A percentile compares a stretch with the other conserved stretches of the same genome.
Conservation (phyloP, 2,329 filamentous ascomycete genomes). For the Cladosporium sp. region DNA sequence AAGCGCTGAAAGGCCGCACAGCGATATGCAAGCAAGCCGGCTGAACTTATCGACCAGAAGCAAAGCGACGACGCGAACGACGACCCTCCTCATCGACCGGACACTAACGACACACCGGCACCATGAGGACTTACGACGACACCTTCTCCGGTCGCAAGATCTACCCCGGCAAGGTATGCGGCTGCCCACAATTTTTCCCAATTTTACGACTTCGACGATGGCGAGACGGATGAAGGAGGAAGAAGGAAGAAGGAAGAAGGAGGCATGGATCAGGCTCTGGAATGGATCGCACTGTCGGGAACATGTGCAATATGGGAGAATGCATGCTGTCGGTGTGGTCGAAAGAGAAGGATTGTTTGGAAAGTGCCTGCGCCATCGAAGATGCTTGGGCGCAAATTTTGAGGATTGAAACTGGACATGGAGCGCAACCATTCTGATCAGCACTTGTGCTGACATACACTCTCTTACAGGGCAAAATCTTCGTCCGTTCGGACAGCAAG, state of each 20-base stretch:
- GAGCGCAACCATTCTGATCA: slow-evolving; percentile 3
- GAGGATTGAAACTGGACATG: slow-evolving; percentile 1
- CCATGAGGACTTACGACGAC: slow-evolving; percentile 75
- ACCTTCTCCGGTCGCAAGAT: slow-evolving; percentile 74
- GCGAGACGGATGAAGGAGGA: not conserved
- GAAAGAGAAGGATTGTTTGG: not conserved
- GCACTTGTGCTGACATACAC: slow-evolving; percentile 15
- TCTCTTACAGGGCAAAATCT: slow-evolving; percentile 88
- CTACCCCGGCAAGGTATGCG: slow-evolving; percentile 70
- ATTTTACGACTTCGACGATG: not conserved
- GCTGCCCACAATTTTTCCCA: not conserved
- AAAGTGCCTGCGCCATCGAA: not conserved
- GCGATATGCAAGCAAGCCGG: too few relatives aligned
- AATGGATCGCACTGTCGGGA: slow-evolving; percentile 12
- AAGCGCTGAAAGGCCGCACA: too few relatives aligned
- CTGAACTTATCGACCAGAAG: too few relatives aligned
- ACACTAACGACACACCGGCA: slow-evolving; percentile 37
- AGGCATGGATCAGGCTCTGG: slow-evolving; percentile 17
- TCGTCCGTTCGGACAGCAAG: slow-evolving; percentile 99
- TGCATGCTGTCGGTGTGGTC: not conserved
- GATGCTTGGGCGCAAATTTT: not conserved
- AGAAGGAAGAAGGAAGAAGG: not conserved
- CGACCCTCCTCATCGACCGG: not conserved
- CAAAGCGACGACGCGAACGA: too few relatives aligned
- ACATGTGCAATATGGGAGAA: not conserved